Conservation (phyloP, 441 rosid genomes). For the Theobroma grandiflorum region DNA sequence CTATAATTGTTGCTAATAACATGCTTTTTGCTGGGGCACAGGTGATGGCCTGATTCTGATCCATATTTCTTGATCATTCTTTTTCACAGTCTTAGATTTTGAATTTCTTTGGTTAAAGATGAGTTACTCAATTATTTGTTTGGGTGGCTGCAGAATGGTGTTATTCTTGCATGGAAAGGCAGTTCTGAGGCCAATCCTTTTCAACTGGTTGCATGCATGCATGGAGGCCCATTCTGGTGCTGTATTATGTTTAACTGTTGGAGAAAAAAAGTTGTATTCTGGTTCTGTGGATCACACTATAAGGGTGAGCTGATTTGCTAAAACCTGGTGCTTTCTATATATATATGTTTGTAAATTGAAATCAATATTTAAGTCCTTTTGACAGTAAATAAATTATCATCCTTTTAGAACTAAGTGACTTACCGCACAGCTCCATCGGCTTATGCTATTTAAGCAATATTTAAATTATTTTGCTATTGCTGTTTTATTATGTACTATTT, state of each 20-base stretch:
- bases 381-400: neutral
- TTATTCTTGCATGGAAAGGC: conserved; percentile 24
- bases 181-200: conserved; percentile 20
- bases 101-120: neutral
- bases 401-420: neutral
- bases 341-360: neutral
- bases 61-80: neutral
- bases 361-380: neutral
- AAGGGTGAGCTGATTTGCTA: conserved; percentile 7
- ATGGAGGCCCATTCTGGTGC: conserved; percentile 10
- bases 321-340: neutral
- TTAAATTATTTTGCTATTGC: neutral
- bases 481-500: neutral
- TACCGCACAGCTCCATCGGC: neutral
- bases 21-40: conserved; percentile 1
- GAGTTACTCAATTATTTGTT: neutral
- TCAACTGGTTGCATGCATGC: neutral
- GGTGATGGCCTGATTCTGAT: neutral
- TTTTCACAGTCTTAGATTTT: neutral
- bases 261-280: conserved; percentile 13
- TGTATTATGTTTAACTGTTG: conserved; percentile 25
- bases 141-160: conserved; percentile 27
- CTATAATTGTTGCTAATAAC: neutral
- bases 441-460: neutral
- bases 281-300: conserved; percentile 26